phyloP scores from a whole-genome alignment of 345 rosid species.

The Raphanus raphanistrum region DNA sequence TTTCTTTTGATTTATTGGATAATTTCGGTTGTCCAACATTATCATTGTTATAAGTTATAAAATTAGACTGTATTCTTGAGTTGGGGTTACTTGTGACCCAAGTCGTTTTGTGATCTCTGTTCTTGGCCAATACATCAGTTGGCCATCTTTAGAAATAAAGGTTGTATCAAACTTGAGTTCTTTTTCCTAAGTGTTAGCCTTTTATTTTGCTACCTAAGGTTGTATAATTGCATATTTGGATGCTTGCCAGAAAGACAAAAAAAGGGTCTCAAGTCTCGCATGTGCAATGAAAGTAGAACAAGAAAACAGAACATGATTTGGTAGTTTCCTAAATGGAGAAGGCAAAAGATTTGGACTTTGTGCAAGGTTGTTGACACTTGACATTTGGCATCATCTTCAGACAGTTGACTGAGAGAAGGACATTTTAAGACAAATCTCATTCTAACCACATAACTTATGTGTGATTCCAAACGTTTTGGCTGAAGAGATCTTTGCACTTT shows the following conservation, averaged over 20 bases:
- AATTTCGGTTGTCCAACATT: conserved; percentile 58
- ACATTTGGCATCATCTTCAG: neutral
- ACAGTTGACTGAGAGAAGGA: conserved; percentile 7
- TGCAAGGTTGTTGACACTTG: neutral
- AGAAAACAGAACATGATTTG: neutral
- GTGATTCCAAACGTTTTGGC: conserved; percentile 4
- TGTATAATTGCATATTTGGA: conserved; percentile 17
- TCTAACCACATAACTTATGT: neutral
- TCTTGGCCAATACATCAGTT: conserved; percentile 21
- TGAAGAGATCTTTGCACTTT: neutral
- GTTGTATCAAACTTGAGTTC: neutral
- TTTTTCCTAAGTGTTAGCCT: neutral
- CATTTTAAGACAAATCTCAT: neutral
- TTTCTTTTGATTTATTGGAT: conserved; percentile 40
- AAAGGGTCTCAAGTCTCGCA: neutral
- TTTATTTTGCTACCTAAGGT: neutral
- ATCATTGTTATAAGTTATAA: neutral
- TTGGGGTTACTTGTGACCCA: conserved; percentile 18
- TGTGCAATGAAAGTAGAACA: neutral
- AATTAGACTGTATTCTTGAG: conserved; percentile 3
- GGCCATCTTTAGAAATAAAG: conserved; percentile 18
- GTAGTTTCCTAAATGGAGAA: conserved; percentile 4
- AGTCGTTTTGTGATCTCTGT: conserved; percentile 12
- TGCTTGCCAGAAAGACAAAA: conserved; percentile 3
- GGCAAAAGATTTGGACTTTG: conserved; percentile 7